These are phyloP conservation scores for Stylosanthes scabra DNA, from an alignment of 331 rosid genomes.

Conservation along the genomic window DNA sequence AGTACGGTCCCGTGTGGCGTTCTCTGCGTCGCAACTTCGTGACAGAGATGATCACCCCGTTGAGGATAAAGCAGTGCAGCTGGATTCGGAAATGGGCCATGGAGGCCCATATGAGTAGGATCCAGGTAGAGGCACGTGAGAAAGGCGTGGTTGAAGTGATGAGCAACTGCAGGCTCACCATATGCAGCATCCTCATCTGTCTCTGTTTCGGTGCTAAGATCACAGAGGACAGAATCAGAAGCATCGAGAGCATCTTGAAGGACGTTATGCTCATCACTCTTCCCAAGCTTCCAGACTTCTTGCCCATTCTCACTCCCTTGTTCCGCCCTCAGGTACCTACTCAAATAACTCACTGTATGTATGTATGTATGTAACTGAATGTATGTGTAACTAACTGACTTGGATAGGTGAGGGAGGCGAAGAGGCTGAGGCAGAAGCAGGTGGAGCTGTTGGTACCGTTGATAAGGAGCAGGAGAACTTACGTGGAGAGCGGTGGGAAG, in stretches of 20 bases:
- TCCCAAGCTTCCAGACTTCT: conserved; percentile 88
- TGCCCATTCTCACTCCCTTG: conserved; percentile 74
- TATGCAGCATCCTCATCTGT: conserved; percentile 85
- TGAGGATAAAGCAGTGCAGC: conserved; percentile 75
- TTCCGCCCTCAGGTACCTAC: conserved; percentile 55
- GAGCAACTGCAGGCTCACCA: conserved; percentile 82
- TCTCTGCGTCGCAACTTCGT: conserved; percentile 83
- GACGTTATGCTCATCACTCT: conserved; percentile 80
- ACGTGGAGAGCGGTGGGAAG: conserved; percentile 52
- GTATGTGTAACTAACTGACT: not conserved
- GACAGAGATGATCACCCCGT: conserved; percentile 74
- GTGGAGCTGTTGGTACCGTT: conserved; percentile 72
- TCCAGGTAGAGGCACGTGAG: conserved; percentile 50
- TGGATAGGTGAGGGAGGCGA: conserved; percentile 60
- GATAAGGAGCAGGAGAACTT: conserved; percentile 63
- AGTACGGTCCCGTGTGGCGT: conserved; percentile 94
- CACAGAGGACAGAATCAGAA: conserved; percentile 61
- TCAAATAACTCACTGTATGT: not conserved
- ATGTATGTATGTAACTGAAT: too few relatives aligned
- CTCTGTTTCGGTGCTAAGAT: conserved; percentile 87
- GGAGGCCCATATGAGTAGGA: conserved; percentile 65
- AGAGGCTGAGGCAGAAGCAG: conserved; percentile 63
- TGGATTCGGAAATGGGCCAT: conserved; percentile 95
- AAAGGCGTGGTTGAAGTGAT: conserved; percentile 66
- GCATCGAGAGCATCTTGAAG: conserved; percentile 69